Evolutionary conservation across 371 early-diverging fungal species (phyloP).

Genomic region (Lichtheimia corymbifera): DNA sequence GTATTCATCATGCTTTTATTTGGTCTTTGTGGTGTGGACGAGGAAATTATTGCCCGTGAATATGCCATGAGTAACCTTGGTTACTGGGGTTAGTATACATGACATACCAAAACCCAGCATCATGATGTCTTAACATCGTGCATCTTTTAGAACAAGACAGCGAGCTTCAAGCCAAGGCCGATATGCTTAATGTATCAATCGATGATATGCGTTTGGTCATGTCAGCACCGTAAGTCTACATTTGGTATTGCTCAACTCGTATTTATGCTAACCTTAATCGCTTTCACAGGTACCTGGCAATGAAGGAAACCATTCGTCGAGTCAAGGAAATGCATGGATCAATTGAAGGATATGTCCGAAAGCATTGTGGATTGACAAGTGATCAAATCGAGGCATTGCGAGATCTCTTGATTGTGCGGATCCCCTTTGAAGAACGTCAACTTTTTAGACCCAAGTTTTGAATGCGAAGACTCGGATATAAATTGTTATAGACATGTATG

Average conservation of each 20-base stretch:
- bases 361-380: constrained; percentile 33
- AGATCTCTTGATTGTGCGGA: constrained; percentile 44
- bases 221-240: constrained; percentile 46
- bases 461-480: neutral
- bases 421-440: constrained; percentile 48
- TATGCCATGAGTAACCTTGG: constrained; percentile 65
- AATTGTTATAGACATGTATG: neutral
- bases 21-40: constrained; percentile 71
- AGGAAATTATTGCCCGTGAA: constrained; percentile 74
- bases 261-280: neutral
- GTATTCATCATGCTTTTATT: constrained; percentile 74
- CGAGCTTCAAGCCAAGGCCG: constrained; percentile 38
- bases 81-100: constrained; percentile 42
- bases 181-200: constrained; percentile 28
- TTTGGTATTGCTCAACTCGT: neutral
- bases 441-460: constrained; percentile 35
- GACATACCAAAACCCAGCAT: neutral
- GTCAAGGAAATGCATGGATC: constrained; percentile 32
- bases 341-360: constrained; percentile 30
- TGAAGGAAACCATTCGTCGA: constrained; percentile 43
- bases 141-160: constrained; percentile 31
- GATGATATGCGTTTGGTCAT: constrained; percentile 45
- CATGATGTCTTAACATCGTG: too few species aligned
- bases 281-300: constrained; percentile 35
- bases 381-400: constrained; percentile 35